Evolutionary conservation across 306 rosid species (phyloP).

Genomic region (Inga leiocalycina): DNA sequence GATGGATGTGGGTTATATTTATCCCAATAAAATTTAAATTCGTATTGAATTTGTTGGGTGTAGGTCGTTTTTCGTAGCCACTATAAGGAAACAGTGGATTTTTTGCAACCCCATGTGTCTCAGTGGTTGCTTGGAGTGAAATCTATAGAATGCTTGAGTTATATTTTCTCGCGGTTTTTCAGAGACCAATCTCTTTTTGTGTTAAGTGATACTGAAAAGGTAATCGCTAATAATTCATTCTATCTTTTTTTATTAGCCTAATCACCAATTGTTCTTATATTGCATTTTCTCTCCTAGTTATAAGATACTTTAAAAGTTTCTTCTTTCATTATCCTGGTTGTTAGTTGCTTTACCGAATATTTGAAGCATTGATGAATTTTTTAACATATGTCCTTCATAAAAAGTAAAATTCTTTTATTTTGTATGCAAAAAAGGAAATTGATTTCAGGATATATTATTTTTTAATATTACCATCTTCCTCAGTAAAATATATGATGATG

Average conservation of each 20-base stretch:
- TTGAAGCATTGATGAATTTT: too few relatives aligned
- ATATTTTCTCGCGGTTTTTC: background rate
- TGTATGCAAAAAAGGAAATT: too few relatives aligned
- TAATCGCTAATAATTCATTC: background rate
- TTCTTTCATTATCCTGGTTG: background rate
- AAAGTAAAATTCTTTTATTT: too few relatives aligned
- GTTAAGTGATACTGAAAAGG: slow-evolving; percentile 9
- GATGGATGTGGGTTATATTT: background rate
- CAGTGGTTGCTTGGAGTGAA: background rate
- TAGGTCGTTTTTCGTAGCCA: slow-evolving; percentile 20
- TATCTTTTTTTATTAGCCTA: background rate
- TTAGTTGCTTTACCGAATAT: too few relatives aligned
- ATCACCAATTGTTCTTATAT: background rate
- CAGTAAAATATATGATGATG: too few relatives aligned
- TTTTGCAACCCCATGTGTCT: slow-evolving; percentile 18
- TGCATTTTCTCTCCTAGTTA: background rate
- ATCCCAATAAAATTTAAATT: background rate
- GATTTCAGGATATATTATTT: too few relatives aligned
- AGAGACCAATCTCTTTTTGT: background rate
- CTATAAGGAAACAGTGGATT: slow-evolving; percentile 17
- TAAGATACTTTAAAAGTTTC: background rate
- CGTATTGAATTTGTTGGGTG: slow-evolving; percentile 2
- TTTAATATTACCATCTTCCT: too few relatives aligned
- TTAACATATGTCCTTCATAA: background rate
- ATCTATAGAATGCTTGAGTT: slow-evolving; percentile 30